phyloP scores from a whole-genome alignment of 805 yeast genomes.

The Candida silvatica region DNA sequence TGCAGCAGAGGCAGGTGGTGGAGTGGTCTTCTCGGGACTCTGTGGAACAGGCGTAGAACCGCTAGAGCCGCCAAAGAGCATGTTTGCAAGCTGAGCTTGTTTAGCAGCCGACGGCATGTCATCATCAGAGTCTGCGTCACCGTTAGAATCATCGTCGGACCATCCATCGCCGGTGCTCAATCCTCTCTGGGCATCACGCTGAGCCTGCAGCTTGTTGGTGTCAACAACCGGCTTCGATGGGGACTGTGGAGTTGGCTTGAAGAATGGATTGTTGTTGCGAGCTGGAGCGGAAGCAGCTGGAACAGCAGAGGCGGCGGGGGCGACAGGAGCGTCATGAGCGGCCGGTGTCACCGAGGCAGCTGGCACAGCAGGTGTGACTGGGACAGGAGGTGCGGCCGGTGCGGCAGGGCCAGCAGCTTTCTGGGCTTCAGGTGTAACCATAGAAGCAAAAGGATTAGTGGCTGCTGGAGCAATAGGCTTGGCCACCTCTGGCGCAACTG shows the following conservation, averaged over 20 bases:
- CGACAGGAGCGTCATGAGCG: not conserved
- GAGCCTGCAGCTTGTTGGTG: conserved; percentile 54
- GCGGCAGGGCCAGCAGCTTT: conserved; percentile 2
- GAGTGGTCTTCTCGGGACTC: not conserved
- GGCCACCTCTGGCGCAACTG: too few relatives aligned
- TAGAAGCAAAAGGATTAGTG: conserved; percentile 43
- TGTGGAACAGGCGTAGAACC: conserved; percentile 7
- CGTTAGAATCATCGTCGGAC: conserved; percentile 32
- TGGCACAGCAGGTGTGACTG: too few relatives aligned
- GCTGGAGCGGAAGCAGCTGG: not conserved
- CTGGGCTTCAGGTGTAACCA: conserved; percentile 10
- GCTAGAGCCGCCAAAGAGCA: conserved; percentile 34
- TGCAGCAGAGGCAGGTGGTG: not conserved
- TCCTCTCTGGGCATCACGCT: conserved; percentile 66
- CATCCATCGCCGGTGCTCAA: conserved; percentile 30
- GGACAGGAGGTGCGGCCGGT: conserved; percentile 5
- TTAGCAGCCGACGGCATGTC: conserved; percentile 40
- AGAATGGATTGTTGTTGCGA: conserved; percentile 44
- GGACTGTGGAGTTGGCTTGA: conserved; percentile 25
- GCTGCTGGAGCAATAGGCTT: conserved; percentile 20
- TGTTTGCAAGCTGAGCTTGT: conserved; percentile 47
- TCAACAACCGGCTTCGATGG: conserved; percentile 33
- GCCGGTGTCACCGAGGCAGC: not conserved
- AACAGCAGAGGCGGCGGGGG: not conserved
- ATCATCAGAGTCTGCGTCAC: conserved; percentile 31